A percentile compares a stretch with the other conserved stretches of the same genome.
These are phyloP conservation scores for Musa acuminata DNA, from an alignment of 176 grass and related monocot species.

Conservation along the genomic window DNA sequence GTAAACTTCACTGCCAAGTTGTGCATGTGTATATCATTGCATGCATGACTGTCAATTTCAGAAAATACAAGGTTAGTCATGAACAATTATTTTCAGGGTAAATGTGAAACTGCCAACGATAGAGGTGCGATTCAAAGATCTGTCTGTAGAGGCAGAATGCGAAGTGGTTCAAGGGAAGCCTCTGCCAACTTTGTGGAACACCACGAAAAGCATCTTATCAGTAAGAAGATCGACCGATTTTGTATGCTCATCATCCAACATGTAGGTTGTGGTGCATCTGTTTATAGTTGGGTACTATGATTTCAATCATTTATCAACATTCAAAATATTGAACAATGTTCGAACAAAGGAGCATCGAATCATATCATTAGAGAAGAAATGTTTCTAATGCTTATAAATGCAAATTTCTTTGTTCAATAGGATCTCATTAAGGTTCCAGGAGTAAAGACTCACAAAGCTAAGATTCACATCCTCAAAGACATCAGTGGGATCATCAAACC, in stretches of 20 bases:
- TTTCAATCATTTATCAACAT: background rate
- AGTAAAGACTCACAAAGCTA: conserved; percentile 27
- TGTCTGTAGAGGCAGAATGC: conserved; percentile 39
- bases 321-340: too few species aligned
- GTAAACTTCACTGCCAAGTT: background rate
- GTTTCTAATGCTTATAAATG: background rate
- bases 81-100: conserved; percentile 23
- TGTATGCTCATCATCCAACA: background rate
- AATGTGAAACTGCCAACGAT: conserved; percentile 43
- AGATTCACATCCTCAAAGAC: conserved; percentile 40
- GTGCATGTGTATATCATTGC: background rate
- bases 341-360: too few species aligned
- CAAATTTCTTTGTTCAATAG: conserved; percentile 11
- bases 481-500: conserved; percentile 61
- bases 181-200: conserved; percentile 52
- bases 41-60: too few species aligned
- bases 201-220: conserved; percentile 20
- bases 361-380: too few species aligned
- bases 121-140: conserved; percentile 42
- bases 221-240: conserved; percentile 11
- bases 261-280: too few species aligned
- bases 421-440: conserved; percentile 28
- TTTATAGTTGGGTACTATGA: too few species aligned
- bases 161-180: conserved; percentile 48
- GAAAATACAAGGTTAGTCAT: background rate